Evolutionary conservation across 225 moss, liverwort and hornwort species (phyloP).

Genomic region (Pseudisothecium myosuroides): DNA sequence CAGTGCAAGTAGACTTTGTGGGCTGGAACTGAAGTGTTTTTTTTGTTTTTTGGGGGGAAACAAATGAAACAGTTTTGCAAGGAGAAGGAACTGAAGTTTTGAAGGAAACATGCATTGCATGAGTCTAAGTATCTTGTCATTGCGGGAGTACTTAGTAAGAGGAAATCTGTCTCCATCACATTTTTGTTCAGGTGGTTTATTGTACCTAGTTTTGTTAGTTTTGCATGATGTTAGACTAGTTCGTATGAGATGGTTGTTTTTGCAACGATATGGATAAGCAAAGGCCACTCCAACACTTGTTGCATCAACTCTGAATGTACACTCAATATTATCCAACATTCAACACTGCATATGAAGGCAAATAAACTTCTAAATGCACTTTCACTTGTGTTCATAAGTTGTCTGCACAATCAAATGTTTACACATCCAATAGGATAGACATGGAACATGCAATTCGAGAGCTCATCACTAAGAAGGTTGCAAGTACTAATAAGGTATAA

Average conservation of each 20-base stretch:
- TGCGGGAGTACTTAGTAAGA: neutral
- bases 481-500: too few relatives aligned
- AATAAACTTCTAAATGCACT: neutral
- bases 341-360: neutral
- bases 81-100: neutral
- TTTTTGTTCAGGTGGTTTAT: neutral
- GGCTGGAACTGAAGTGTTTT: neutral
- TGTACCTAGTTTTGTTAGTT: neutral
- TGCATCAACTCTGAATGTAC: neutral
- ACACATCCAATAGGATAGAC: neutral
- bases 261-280: neutral
- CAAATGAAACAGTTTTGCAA: too few relatives aligned
- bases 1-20: neutral
- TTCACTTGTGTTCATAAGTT: neutral
- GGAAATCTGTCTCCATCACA: neutral
- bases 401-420: neutral
- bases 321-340: too few relatives aligned
- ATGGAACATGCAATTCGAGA: neutral
- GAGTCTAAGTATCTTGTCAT: neutral
- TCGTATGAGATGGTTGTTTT: neutral
- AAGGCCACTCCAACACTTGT: neutral
- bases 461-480: neutral
- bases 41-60: too few relatives aligned
- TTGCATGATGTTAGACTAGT: neutral
- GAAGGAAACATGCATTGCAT: neutral